Base-by-base conservation (phyloP, 2,329 filamentous ascomycete species). In the Monosporascus sp. region DNA sequence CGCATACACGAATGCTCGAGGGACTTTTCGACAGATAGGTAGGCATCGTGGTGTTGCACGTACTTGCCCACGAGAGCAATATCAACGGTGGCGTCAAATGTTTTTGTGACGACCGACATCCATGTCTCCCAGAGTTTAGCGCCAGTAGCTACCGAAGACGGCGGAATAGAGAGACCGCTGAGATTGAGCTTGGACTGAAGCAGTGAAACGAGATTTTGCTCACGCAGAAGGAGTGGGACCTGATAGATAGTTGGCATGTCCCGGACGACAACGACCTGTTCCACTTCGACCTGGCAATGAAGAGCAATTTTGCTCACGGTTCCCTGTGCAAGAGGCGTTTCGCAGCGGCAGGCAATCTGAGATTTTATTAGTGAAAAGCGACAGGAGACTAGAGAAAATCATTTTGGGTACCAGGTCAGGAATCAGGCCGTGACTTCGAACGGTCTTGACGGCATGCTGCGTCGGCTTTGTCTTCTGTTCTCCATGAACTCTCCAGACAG, bases 401-500 rank as follows among this genome's bases (percentile, higher is more conserved):
- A 25, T 15, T n/a, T 6, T 20, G 64, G 74, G 54, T 73, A 88
- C 84, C 68, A 94, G 67, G 62, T 89, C 85, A 1, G 86, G 86
- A 54, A 78, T 82, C 51, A 90, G 73, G 66, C 91, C 91, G 57
- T 88, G 87, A 66, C 88, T 92, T 57, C 93, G 86, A 57, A 92
- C 85, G 63, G 88, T 84, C 66, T 86, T 86, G 64, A 97, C 90
- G 25, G 93, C 90, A 63, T 90, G 84, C 70, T 99, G 94, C 0
- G 94, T 99, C 0, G 94, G 94, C 75, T 97, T 97, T 9, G 92
- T 97, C 82, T 97, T 97, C 71, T 96, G 86, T 76, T 97, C 80
- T 44, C 80, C 80, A 54, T 80, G 27, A 31, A 31, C 9, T 31
- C 27, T 14, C 9, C 9, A 14, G 27, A 31, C 3, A 31, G 27